phyloP scores from a whole-genome alignment of 768 basidiomycete genomes.

The Hortiboletus flavorubellus region DNA sequence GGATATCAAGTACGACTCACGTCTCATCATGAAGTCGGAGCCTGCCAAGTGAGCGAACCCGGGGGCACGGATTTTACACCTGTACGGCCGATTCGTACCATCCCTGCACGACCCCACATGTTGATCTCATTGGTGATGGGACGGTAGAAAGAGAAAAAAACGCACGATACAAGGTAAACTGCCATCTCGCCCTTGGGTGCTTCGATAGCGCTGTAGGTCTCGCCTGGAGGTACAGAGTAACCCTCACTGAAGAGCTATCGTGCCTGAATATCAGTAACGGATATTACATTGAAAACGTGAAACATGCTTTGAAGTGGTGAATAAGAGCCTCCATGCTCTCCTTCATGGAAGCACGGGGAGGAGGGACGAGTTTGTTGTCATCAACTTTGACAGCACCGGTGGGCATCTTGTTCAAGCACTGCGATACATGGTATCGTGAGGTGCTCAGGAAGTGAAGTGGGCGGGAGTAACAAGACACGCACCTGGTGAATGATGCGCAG shows the following conservation, averaged over 20 bases:
- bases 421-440: conserved; percentile 4
- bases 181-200: conserved; percentile 99
- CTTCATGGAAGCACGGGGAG: conserved; percentile 97
- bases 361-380: conserved; percentile 96
- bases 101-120: conserved; percentile 47
- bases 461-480: conserved; percentile 5
- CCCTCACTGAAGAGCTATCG: conserved; percentile 90
- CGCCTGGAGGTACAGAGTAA: conserved; percentile 92
- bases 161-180: conserved; percentile 94
- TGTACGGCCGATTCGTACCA: conserved; percentile 92
- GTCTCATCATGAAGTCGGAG: conserved; percentile 97
- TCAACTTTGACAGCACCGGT: conserved; percentile 90
- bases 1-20: conserved; percentile 41
- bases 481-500: conserved; percentile 83
- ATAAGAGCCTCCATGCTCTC: conserved; percentile 98
- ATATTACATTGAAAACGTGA: background rate
- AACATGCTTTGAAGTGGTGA: conserved; percentile 89
- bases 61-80: conserved; percentile 96
- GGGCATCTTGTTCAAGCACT: conserved; percentile 98
- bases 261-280: background rate
- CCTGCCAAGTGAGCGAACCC: conserved; percentile 96
- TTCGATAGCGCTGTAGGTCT: conserved; percentile 97
- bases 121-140: background rate
- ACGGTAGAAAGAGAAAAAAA: conserved; percentile 8
- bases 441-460: background rate